These are phyloP conservation scores for Mycena pura DNA, from an alignment of 768 basidiomycete genomes.

Conservation along the genomic window DNA sequence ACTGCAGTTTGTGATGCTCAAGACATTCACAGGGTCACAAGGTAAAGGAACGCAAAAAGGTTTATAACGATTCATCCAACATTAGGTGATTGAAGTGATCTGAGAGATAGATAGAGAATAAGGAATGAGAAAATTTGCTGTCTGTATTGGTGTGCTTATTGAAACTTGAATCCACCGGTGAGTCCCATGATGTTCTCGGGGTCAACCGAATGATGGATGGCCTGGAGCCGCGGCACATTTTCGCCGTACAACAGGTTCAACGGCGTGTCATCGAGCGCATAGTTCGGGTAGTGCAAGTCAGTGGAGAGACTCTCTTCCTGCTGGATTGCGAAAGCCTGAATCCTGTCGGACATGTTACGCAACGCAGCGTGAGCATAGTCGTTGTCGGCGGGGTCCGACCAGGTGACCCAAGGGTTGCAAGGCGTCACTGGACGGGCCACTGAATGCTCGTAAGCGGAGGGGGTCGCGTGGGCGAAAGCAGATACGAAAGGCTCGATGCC, in stretches of 20 bases:
- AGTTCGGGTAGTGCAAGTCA: constrained; percentile 62
- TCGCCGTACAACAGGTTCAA: constrained; percentile 56
- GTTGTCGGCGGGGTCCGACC: constrained; percentile 45
- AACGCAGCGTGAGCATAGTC: constrained; percentile 49
- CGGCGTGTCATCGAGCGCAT: constrained; percentile 60
- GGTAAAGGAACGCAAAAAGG: too few relatives aligned
- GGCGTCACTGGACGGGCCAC: constrained; percentile 7
- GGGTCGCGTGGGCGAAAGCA: constrained; percentile 1
- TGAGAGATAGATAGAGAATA: too few relatives aligned
- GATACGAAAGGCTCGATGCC: constrained; percentile 48
- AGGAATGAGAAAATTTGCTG: too few relatives aligned
- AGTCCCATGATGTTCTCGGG: constrained; percentile 68
- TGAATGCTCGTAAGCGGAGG: constrained; percentile 18
- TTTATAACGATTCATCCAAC: too few relatives aligned
- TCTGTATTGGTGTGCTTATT: too few relatives aligned
- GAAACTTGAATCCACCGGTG: constrained; percentile 72
- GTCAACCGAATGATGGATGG: constrained; percentile 55
- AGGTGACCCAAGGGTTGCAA: constrained; percentile 44
- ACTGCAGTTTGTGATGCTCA: too few relatives aligned
- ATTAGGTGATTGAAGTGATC: too few relatives aligned
- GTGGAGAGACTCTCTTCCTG: constrained; percentile 46
- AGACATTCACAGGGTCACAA: too few relatives aligned
- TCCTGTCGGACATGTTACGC: constrained; percentile 43
- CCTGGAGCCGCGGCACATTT: constrained; percentile 49
- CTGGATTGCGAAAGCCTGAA: constrained; percentile 46